A percentile compares a stretch with the other conserved stretches of the same genome.
These are phyloP conservation scores for Oryza australiensis DNA, from an alignment of 176 grass and related monocot species.

Conservation along the genomic window DNA sequence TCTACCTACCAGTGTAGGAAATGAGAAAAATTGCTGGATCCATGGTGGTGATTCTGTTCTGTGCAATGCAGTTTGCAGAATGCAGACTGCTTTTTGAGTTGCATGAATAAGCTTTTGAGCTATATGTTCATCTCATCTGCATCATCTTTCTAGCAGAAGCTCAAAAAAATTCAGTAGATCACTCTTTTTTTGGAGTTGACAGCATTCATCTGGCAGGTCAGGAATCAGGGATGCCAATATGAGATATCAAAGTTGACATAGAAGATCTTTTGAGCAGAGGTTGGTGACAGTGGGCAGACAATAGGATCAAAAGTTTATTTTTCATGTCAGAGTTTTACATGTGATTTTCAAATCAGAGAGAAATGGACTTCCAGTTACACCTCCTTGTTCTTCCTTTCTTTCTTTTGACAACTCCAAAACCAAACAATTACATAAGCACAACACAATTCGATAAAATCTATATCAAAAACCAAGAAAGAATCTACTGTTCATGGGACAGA, in stretches of 20 bases:
- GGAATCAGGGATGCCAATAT: neutral
- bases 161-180: neutral
- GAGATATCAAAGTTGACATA: neutral
- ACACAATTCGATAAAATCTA: constrained; percentile 20
- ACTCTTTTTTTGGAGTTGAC: neutral
- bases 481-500: constrained; percentile 9
- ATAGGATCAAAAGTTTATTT: neutral
- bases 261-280: neutral
- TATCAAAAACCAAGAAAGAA: neutral
- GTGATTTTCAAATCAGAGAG: constrained; percentile 11
- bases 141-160: constrained; percentile 1
- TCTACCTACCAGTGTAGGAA: constrained; percentile 18
- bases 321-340: constrained; percentile 25
- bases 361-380: constrained; percentile 15
- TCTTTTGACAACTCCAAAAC: constrained; percentile 19
- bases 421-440: constrained; percentile 44
- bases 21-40: constrained; percentile 19
- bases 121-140: constrained; percentile 11
- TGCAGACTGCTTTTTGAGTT: constrained; percentile 35
- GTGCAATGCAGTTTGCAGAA: constrained; percentile 28
- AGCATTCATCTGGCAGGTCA: neutral
- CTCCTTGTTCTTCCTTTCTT: neutral
- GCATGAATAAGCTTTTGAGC: neutral
- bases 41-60: constrained; percentile 21
- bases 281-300: neutral